phyloP scores from a whole-genome alignment of 441 rosid species.

The Flueggea neowawraea region DNA sequence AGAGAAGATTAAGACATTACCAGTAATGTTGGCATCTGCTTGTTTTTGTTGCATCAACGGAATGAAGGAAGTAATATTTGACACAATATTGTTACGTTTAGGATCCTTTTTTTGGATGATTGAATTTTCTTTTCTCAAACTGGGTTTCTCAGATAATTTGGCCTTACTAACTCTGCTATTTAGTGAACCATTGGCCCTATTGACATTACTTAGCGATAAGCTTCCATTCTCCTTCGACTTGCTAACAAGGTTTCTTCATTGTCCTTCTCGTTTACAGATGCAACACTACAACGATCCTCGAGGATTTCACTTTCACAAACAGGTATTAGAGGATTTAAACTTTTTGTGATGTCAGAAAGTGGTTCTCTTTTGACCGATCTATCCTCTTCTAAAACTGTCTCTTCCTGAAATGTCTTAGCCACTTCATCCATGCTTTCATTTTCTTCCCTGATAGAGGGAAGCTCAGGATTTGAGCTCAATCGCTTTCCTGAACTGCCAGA shows the following conservation, averaged over 20 bases:
- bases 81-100: constrained; percentile 74
- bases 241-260: constrained; percentile 38
- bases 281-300: constrained; percentile 47
- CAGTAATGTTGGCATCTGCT: constrained; percentile 60
- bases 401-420: constrained; percentile 38
- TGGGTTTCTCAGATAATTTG: constrained; percentile 49
- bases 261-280: constrained; percentile 48
- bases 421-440: constrained; percentile 57
- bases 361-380: constrained; percentile 49
- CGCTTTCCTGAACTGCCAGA: constrained; percentile 73
- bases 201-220: constrained; percentile 19
- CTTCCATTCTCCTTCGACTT: constrained; percentile 47
- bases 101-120: constrained; percentile 39
- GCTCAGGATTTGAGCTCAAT: constrained; percentile 68
- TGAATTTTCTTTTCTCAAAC: constrained; percentile 36
- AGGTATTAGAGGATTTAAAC: constrained; percentile 36
- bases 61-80: constrained; percentile 72
- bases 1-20: constrained; percentile 26
- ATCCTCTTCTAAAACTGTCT: constrained; percentile 26
- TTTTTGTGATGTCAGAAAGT: constrained; percentile 53
- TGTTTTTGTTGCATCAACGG: constrained; percentile 85
- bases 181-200: constrained; percentile 38
- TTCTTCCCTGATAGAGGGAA: constrained; percentile 88
- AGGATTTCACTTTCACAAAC: constrained; percentile 39
- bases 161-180: constrained; percentile 55